These are phyloP conservation scores for Phytophthora citrophthora DNA, from an alignment of 352 stramenopile species.

Conservation along the genomic window DNA sequence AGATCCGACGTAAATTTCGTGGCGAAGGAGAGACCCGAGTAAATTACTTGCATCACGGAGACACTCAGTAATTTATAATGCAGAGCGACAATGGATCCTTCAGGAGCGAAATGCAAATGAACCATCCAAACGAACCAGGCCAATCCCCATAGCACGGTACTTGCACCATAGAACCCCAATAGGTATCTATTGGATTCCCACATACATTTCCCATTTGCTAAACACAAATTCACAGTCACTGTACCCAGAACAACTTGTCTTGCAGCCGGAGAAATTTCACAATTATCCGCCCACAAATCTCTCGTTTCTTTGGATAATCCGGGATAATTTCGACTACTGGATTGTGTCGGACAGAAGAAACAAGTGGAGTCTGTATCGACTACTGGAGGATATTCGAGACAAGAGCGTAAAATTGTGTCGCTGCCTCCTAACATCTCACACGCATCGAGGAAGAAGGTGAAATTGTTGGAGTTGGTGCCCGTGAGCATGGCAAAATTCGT, in stretches of 20 bases:
- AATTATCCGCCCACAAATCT: slow-evolving; percentile 21
- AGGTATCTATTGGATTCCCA: slow-evolving; percentile 22
- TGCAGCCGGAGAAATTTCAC: slow-evolving; percentile 27
- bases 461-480: slow-evolving; percentile 25
- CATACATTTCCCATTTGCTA: slow-evolving; percentile 42
- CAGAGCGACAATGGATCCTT: slow-evolving; percentile 44
- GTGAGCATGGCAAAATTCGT: slow-evolving; percentile 8
- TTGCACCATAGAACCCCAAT: slow-evolving; percentile 39
- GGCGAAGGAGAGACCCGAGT: slow-evolving; percentile 36
- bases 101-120: slow-evolving; percentile 42
- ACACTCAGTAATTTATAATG: slow-evolving; percentile 56
- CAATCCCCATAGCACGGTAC: slow-evolving; percentile 38
- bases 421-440: slow-evolving; percentile 56
- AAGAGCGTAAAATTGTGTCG: slow-evolving; percentile 52
- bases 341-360: slow-evolving; percentile 53
- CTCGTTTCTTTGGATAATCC: background rate
- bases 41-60: slow-evolving; percentile 41
- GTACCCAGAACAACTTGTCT: slow-evolving; percentile 36
- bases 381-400: slow-evolving; percentile 29
- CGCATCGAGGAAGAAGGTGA: slow-evolving; percentile 61
- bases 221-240: slow-evolving; percentile 57
- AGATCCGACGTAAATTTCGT: slow-evolving; percentile 38
- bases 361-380: slow-evolving; percentile 12
- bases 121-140: slow-evolving; percentile 38
- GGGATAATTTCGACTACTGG: slow-evolving; percentile 39